phyloP scores from a whole-genome alignment of 768 basidiomycete species.

The Termitomyces sp. region DNA sequence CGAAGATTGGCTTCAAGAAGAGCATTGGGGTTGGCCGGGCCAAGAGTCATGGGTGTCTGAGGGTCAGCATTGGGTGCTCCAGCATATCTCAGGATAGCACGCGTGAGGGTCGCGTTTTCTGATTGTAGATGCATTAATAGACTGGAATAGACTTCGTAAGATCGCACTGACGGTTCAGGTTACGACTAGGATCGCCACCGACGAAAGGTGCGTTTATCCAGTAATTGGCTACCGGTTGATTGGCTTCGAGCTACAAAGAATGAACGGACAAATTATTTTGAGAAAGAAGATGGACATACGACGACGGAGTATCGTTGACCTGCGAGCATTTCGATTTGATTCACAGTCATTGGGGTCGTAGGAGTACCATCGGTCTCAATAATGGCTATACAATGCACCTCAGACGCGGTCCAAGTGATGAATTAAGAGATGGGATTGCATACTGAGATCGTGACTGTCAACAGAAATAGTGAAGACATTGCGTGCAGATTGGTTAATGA shows the following conservation, averaged over 20 bases:
- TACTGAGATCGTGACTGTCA: conserved; percentile 25
- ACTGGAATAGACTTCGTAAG: too few relatives aligned
- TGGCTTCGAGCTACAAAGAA: conserved; percentile 25
- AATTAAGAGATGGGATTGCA: neutral
- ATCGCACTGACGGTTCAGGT: conserved; percentile 16
- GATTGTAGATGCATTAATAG: neutral
- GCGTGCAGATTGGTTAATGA: conserved; percentile 45
- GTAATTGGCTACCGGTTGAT: conserved; percentile 36
- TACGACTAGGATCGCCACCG: conserved; percentile 17
- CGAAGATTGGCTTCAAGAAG: conserved; percentile 20
- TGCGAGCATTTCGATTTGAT: conserved; percentile 32
- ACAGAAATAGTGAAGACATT: conserved; percentile 34
- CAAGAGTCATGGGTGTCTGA: conserved; percentile 16
- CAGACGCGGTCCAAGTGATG: neutral
- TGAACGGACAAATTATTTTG: too few relatives aligned
- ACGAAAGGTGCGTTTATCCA: conserved; percentile 29
- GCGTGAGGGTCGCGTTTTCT: conserved; percentile 25
- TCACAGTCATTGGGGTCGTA: conserved; percentile 19
- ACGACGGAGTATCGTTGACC: conserved; percentile 40
- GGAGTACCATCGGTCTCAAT: conserved; percentile 31
- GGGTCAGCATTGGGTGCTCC: conserved; percentile 27
- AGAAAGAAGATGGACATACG: conserved; percentile 17
- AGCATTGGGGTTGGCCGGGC: conserved; percentile 18
- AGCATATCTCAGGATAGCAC: conserved; percentile 29
- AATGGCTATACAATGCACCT: conserved; percentile 13